Conservation (phyloP, 2,329 filamentous ascomycete genomes). For the Paraphaeosphaeria minitans region DNA sequence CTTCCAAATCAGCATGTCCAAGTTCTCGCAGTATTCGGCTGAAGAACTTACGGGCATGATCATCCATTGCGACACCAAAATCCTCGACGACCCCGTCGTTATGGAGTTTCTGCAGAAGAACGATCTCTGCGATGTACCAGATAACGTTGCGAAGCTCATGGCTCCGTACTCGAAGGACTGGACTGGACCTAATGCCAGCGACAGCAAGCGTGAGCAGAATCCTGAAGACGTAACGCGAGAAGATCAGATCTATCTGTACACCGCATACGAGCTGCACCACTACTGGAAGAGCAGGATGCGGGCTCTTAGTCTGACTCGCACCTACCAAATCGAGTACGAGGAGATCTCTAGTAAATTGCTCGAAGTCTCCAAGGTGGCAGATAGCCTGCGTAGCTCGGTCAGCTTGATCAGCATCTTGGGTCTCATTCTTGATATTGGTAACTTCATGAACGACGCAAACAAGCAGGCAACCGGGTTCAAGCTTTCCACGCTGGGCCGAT, state of each 20-base stretch:
- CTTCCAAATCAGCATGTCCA: slow-evolving; percentile 79
- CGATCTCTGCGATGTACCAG: slow-evolving; percentile 88
- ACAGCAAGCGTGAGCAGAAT: slow-evolving; percentile 80
- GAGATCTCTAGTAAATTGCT: slow-evolving; percentile 85
- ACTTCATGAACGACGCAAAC: slow-evolving; percentile 99
- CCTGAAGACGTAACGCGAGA: slow-evolving; percentile 87
- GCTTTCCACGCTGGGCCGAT: slow-evolving; percentile 85
- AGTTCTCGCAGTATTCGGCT: slow-evolving; percentile 82
- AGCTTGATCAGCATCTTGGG: slow-evolving; percentile 95
- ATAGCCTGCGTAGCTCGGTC: slow-evolving; percentile 87
- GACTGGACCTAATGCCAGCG: slow-evolving; percentile 83
- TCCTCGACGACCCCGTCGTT: slow-evolving; percentile 86
- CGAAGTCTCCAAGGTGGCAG: slow-evolving; percentile 84
- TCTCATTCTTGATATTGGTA: slow-evolving; percentile 95
- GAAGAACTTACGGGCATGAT: slow-evolving; percentile 91
- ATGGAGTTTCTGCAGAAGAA: slow-evolving; percentile 97
- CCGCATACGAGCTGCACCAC: slow-evolving; percentile 91
- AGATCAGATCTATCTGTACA: slow-evolving; percentile 93
- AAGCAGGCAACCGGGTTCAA: slow-evolving; percentile 99
- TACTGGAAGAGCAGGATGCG: slow-evolving; percentile 99
- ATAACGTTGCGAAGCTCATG: slow-evolving; percentile 89
- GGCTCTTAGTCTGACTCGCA: slow-evolving; percentile 81
- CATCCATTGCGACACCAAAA: slow-evolving; percentile 89
- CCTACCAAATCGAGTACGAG: slow-evolving; percentile 87
- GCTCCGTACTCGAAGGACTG: slow-evolving; percentile 96